Evolutionary conservation across 169 alveolate species (phyloP).

Genomic region (Plasmodium sp.): DNA sequence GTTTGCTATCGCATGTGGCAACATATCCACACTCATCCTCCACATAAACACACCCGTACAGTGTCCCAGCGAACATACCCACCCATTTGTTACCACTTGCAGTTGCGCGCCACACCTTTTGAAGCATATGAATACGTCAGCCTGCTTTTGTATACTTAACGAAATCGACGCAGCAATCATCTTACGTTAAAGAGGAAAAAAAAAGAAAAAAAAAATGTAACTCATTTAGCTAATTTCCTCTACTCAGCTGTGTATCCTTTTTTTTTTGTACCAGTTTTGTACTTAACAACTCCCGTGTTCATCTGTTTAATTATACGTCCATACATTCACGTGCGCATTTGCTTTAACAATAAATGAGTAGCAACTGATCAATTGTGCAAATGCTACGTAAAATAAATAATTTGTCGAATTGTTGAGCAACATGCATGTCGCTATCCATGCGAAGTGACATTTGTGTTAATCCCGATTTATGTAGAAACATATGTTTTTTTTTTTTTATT

Average conservation of each 20-base stretch:
- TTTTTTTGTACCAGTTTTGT: background rate
- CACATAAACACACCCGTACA: constrained; percentile 1
- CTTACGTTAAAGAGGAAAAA: background rate
- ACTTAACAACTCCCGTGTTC: background rate
- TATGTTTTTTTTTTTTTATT: background rate
- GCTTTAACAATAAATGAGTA: background rate
- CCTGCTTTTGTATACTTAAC: background rate
- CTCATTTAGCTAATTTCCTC: background rate
- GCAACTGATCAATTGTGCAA: background rate
- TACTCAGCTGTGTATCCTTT: background rate
- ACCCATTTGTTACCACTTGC: background rate
- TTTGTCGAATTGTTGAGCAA: background rate
- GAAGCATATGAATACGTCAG: background rate
- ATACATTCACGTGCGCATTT: background rate
- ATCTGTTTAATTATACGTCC: background rate
- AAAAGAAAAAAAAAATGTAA: background rate
- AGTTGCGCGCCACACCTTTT: background rate
- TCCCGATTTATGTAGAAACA: background rate
- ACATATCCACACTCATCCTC: background rate
- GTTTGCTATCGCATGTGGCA: background rate
- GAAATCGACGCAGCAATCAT: background rate
- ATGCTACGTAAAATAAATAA: background rate
- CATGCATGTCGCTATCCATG: background rate
- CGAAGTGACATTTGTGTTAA: background rate
- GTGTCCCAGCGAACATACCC: background rate